phyloP scores from a whole-genome alignment of 2,329 filamentous ascomycete genomes.

The Fusarium sororula region DNA sequence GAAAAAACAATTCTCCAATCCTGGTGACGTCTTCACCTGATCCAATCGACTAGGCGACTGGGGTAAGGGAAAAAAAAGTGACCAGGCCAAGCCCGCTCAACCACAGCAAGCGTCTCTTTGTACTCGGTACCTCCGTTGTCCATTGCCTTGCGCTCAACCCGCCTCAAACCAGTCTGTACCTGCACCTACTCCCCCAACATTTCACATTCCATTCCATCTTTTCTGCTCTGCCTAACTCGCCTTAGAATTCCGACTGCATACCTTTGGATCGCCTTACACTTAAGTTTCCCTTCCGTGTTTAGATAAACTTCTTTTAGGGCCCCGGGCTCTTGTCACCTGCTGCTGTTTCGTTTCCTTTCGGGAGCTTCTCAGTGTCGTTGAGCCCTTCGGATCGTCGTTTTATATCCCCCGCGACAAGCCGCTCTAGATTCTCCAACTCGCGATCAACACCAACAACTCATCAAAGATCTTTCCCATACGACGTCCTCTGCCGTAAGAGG shows the following conservation, averaged over 20 bases:
- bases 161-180: conserved; percentile 13
- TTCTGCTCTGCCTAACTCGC: neutral
- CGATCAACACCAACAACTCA: neutral
- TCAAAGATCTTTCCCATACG: neutral
- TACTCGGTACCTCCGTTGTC: conserved; percentile 26
- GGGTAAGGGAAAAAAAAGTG: conserved; percentile 13
- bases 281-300: neutral
- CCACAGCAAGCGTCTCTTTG: conserved; percentile 21
- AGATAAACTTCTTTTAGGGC: conserved; percentile 23
- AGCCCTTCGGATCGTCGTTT: conserved; percentile 23
- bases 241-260: conserved; percentile 14
- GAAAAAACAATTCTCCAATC: neutral
- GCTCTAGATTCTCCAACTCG: conserved; percentile 7
- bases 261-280: conserved; percentile 6
- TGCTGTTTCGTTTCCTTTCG: conserved; percentile 5
- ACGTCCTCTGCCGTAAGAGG: conserved; percentile 18
- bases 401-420: conserved; percentile 25
- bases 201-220: conserved; percentile 32
- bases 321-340: neutral
- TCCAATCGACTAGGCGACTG: conserved; percentile 10
- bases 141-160: conserved; percentile 10
- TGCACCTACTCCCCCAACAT: conserved; percentile 26
- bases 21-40: conserved; percentile 35
- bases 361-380: conserved; percentile 2
- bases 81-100: conserved; percentile 13